Conservation (phyloP, 2,329 filamentous ascomycete species). For the Nigrospora osmanthi region DNA sequence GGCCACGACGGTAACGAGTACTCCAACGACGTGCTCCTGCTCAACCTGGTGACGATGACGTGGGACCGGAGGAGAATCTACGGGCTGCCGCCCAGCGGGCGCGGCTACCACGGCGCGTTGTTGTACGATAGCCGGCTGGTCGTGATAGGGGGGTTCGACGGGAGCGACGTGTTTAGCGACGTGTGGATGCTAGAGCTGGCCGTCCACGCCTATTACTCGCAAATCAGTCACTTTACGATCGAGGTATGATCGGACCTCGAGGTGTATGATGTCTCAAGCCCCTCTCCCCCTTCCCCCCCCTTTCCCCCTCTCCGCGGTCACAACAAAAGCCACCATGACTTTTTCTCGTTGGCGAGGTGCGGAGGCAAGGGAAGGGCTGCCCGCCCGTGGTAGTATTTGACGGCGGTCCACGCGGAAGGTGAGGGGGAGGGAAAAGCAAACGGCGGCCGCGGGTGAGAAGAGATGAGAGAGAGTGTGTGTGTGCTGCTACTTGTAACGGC, state of each 20-base stretch:
- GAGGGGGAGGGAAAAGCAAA: too few relatives aligned
- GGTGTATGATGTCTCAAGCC: too few relatives aligned
- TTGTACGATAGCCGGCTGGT: constrained; percentile 58
- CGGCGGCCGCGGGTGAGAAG: too few relatives aligned
- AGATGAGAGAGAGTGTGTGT: too few relatives aligned
- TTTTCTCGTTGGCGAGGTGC: too few relatives aligned
- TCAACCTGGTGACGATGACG: constrained; percentile 67
- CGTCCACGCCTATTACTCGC: constrained; percentile 64
- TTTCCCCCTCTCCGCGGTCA: too few relatives aligned
- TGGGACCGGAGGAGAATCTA: constrained; percentile 63
- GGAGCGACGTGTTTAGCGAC: constrained; percentile 59
- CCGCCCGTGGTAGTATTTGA: too few relatives aligned
- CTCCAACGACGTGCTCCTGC: constrained; percentile 58
- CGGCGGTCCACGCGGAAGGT: too few relatives aligned
- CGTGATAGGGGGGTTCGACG: constrained; percentile 61
- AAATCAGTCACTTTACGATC: constrained; percentile 66
- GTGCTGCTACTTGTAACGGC: too few relatives aligned
- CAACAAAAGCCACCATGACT: too few relatives aligned
- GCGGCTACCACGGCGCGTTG: constrained; percentile 61
- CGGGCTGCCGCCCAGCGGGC: constrained; percentile 51
- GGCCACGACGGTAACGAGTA: constrained; percentile 66
- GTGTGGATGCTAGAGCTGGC: constrained; percentile 61
- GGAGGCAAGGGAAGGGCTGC: too few relatives aligned
- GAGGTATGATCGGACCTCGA: constrained; percentile 35
- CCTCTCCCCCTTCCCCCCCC: too few relatives aligned